Conservation (phyloP, 495 filamentous ascomycete genomes). For the Neurospora sp. region DNA sequence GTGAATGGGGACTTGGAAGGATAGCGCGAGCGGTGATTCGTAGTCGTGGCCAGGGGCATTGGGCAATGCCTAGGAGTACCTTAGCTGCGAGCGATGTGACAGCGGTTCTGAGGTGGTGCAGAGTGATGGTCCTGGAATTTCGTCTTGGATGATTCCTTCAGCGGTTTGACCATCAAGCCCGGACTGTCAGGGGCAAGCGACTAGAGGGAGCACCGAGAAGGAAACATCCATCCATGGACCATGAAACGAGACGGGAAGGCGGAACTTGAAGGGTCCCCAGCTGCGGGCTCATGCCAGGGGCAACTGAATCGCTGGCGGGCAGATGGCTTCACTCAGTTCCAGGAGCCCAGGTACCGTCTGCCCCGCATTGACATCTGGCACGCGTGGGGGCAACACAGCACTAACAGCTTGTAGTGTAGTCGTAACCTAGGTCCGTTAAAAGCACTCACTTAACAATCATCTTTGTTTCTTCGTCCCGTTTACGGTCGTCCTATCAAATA, state of each 20-base stretch:
- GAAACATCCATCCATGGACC: not conserved
- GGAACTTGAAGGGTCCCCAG: not conserved
- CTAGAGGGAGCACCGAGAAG: not conserved
- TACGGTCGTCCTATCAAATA: not conserved
- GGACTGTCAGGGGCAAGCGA: not conserved
- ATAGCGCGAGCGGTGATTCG: not conserved
- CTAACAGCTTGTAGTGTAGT: not conserved
- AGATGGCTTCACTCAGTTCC: not conserved
- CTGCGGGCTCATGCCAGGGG: not conserved
- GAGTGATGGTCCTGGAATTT: not conserved
- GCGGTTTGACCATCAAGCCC: not conserved
- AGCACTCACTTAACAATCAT: not conserved
- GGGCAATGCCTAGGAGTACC: not conserved
- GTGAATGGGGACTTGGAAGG: not conserved
- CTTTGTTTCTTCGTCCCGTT: not conserved
- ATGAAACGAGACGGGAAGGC: not conserved
- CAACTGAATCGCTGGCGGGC: not conserved
- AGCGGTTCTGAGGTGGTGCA: not conserved
- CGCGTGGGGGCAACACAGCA: not conserved
- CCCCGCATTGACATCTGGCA: not conserved
- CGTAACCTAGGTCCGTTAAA: not conserved
- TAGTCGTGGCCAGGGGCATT: not conserved
- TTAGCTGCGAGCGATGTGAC: not conserved
- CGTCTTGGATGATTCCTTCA: not conserved
- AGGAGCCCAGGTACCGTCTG: not conserved